Evolutionary conservation across 331 rosid species (phyloP).

Genomic region (Acacia pycnantha): DNA sequence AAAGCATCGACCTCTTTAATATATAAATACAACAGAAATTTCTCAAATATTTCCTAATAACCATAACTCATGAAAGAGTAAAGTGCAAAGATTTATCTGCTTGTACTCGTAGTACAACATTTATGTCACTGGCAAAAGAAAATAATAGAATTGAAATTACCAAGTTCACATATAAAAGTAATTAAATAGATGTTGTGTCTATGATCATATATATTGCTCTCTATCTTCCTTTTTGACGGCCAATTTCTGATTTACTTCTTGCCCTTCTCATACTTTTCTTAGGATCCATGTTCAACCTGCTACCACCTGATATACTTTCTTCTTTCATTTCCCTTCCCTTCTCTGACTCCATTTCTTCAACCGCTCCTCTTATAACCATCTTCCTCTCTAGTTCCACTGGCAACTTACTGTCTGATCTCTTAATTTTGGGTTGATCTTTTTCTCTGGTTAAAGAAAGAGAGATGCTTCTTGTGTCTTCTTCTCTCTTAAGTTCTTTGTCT

Average conservation of each 20-base stretch:
- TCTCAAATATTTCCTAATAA: constrained; percentile 7
- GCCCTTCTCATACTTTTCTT: constrained; percentile 52
- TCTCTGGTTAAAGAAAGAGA: constrained; percentile 42
- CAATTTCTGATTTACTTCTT: constrained; percentile 63
- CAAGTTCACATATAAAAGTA: constrained; percentile 23
- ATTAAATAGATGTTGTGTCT: constrained; percentile 1
- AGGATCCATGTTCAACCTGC: constrained; percentile 61
- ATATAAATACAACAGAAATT: neutral
- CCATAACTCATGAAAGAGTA: constrained; percentile 3
- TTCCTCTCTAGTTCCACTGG: constrained; percentile 47
- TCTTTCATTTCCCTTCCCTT: constrained; percentile 39
- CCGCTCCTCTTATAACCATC: constrained; percentile 46
- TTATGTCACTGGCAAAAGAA: constrained; percentile 29
- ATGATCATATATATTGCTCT: constrained; percentile 23
- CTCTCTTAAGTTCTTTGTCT: constrained; percentile 42
- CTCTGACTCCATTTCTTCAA: constrained; percentile 44
- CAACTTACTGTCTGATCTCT: constrained; percentile 52
- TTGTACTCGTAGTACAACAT: constrained; percentile 17
- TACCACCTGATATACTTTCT: constrained; percentile 40
- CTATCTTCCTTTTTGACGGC: constrained; percentile 57
- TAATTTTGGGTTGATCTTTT: constrained; percentile 36
- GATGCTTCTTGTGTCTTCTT: constrained; percentile 28
- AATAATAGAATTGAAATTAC: constrained; percentile 37
- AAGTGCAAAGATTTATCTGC: constrained; percentile 35
- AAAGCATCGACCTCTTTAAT: neutral